Evolutionary conservation across 148 eudicot genomes (phyloP).

Genomic region (Chenopodium album): DNA sequence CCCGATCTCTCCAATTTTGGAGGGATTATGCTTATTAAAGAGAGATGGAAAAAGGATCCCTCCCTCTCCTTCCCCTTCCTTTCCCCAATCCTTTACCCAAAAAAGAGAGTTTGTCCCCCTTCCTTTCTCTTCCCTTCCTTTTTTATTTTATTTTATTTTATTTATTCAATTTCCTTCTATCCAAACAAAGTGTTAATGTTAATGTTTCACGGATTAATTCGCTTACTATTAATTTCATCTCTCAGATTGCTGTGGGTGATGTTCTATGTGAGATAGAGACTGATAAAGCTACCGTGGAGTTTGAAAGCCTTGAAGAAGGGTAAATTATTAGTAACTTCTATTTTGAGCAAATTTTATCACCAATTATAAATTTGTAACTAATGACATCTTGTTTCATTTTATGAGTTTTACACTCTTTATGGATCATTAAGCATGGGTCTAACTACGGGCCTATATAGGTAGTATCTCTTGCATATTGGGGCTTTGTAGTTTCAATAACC

Average conservation of each 20-base stretch:
- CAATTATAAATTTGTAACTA: not conserved
- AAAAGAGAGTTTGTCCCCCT: no score
- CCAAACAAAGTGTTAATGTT: no score
- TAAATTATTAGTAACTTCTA: constrained; percentile 26
- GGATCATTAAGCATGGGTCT: not conserved
- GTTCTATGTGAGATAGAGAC: constrained; percentile 94
- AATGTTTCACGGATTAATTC: not conserved
- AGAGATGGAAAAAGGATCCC: no score
- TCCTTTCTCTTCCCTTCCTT: no score
- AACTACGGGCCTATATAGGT: not conserved
- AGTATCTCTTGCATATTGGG: not conserved
- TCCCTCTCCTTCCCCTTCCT: no score
- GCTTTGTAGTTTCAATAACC: not conserved
- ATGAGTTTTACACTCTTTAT: not conserved
- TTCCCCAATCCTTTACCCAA: no score
- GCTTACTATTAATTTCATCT: constrained; percentile 2
- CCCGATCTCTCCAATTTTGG: no score
- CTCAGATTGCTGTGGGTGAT: constrained; percentile 86
- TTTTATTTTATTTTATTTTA: no score
- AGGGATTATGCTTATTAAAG: no score
- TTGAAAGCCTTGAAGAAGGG: constrained; percentile 96
- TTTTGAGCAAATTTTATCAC: not conserved
- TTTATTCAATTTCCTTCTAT: no score
- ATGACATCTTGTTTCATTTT: not conserved
- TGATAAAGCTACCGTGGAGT: constrained; percentile 94